Evolutionary conservation across 2,329 filamentous ascomycete genomes (phyloP).

Genomic region (Diaporthe vaccinii): DNA sequence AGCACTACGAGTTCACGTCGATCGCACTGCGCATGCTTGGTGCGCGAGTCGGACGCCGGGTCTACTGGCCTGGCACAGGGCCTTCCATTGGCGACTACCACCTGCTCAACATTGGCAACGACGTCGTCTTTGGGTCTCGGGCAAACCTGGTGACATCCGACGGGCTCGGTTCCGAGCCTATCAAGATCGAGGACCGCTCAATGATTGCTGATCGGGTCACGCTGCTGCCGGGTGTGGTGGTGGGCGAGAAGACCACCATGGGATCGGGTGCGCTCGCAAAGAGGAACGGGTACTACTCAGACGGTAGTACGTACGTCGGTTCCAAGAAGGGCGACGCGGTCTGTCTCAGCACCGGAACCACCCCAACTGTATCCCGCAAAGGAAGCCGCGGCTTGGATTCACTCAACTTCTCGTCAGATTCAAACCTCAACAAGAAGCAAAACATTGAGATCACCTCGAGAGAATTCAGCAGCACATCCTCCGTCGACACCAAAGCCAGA

Average conservation of each 20-base stretch:
- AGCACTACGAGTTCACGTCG: slow-evolving; percentile 69
- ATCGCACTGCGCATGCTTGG: slow-evolving; percentile 63
- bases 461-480: background rate
- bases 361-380: background rate
- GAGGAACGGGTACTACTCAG: slow-evolving; percentile 58
- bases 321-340: slow-evolving; percentile 65
- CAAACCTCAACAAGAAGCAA: background rate
- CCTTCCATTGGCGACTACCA: slow-evolving; percentile 67
- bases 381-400: slow-evolving; percentile 35
- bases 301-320: slow-evolving; percentile 64
- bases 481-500: background rate
- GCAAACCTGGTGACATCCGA: slow-evolving; percentile 68
- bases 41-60: slow-evolving; percentile 64
- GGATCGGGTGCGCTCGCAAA: slow-evolving; percentile 67
- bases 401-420: background rate
- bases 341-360: slow-evolving; percentile 48
- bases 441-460: background rate
- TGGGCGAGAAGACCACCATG: slow-evolving; percentile 64
- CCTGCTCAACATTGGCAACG: slow-evolving; percentile 67
- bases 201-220: slow-evolving; percentile 71
- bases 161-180: slow-evolving; percentile 60
- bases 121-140: slow-evolving; percentile 71
- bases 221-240: slow-evolving; percentile 63
- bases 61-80: slow-evolving; percentile 71
- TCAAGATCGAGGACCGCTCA: slow-evolving; percentile 61